phyloP scores from a whole-genome alignment of 306 rosid genomes.

The Rosa persica region DNA sequence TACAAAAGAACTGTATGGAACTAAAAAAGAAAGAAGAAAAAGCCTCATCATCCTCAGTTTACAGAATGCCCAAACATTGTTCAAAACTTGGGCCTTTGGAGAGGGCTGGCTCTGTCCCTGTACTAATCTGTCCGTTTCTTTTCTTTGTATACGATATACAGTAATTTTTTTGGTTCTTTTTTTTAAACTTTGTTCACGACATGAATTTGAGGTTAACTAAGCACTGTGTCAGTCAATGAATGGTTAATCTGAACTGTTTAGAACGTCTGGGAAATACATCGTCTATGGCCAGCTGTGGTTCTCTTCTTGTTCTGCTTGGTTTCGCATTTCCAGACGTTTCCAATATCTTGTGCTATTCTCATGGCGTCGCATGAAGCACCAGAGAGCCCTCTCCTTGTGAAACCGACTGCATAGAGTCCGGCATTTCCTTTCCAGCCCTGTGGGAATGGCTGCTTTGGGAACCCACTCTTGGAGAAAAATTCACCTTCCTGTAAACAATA shows the following conservation, averaged over 20 bases:
- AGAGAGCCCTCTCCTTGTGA: constrained; percentile 87
- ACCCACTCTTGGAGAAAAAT: constrained; percentile 77
- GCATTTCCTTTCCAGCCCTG: constrained; percentile 86
- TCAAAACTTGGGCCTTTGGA: constrained; percentile 60
- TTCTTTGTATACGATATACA: constrained; percentile 29
- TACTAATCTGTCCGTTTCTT: constrained; percentile 24
- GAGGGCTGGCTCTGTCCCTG: constrained; percentile 58
- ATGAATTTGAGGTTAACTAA: constrained; percentile 20
- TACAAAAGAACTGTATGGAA: constrained; percentile 35
- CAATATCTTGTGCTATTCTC: constrained; percentile 75
- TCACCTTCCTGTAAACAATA: constrained; percentile 66
- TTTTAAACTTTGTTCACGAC: constrained; percentile 6
- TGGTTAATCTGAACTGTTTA: constrained; percentile 28
- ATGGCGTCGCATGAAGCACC: constrained; percentile 83
- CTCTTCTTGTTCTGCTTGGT: constrained; percentile 56
- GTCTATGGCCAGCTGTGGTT: constrained; percentile 58
- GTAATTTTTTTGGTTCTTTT: constrained; percentile 10
- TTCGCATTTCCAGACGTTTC: constrained; percentile 68
- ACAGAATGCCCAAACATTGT: constrained; percentile 58
- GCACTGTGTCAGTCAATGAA: constrained; percentile 12
- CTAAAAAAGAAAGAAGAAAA: constrained; percentile 17
- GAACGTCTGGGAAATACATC: constrained; percentile 79
- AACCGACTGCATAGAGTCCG: constrained; percentile 93
- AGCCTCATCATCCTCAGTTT: constrained; percentile 70
- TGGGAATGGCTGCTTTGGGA: constrained; percentile 74